Conservation (phyloP, 345 rosid species). For the Melastoma malabathricum region DNA sequence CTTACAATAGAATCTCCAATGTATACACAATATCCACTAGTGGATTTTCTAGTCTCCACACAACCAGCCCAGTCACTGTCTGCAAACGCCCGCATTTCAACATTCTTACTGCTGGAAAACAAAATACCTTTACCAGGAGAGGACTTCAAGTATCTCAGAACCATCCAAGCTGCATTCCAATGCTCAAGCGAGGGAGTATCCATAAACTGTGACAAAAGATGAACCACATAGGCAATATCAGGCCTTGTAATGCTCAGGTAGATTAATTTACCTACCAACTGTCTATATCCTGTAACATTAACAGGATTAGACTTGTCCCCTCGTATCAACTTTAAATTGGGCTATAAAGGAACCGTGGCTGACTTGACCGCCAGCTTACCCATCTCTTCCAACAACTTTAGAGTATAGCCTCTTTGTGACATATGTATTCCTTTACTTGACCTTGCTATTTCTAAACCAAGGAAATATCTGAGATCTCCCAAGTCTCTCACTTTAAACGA, state of each 20-base stretch:
- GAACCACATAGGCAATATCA: background rate
- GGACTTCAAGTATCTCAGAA: background rate
- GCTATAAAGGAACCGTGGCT: background rate
- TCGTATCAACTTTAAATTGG: background rate
- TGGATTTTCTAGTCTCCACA: background rate
- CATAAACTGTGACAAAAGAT: too few species aligned
- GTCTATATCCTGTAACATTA: too few species aligned
- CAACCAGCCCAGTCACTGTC: background rate
- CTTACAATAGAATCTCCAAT: background rate
- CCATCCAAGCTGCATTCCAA: rapidly evolving
- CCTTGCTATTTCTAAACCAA: too few species aligned
- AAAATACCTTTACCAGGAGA: background rate
- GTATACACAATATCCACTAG: background rate
- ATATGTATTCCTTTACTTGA: too few species aligned
- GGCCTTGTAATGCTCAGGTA: background rate
- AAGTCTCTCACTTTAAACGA: background rate
- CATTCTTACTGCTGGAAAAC: background rate
- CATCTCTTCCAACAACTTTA: too few species aligned
- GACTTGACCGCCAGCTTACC: background rate
- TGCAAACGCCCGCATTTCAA: background rate
- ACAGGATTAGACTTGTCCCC: background rate
- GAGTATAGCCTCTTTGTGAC: too few species aligned
- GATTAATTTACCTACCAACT: background rate
- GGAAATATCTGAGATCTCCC: background rate
- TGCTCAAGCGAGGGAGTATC: rapidly evolving